Evolutionary conservation across 345 rosid species (phyloP), one percentile per base, ranked within the genome.

Genomic region (Raphanus raphanistrum): DNA sequence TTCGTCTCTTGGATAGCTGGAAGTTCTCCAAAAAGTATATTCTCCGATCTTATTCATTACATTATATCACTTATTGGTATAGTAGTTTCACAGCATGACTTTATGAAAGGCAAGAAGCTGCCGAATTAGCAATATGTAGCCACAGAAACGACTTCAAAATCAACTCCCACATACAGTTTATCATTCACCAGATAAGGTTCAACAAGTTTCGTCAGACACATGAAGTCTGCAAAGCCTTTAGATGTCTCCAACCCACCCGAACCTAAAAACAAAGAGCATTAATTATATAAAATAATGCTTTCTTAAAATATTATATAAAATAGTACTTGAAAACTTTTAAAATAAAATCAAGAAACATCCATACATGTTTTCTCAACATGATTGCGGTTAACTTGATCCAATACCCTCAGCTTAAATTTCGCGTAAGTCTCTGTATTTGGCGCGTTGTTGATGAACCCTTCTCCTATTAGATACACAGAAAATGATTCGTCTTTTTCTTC

Each of bases 161-260:
- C 63, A 27, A 58, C 63, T 58, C 63, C 63, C 32, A 58, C 63
- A 15, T 59, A 72, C 1, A 78, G 17, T 72, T 13, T 32, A 66
- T 72, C 77, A 0, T 72, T 58, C 13, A 72, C 62, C 68, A 72
- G 60, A 59, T 72, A 78, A 72, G 81, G 81, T 45, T 72, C 33
- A 31, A 1, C n/a, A 66, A 78, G 73, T 31, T 45, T 16, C 25
- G 61, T 1, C 11, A 78, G 63, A 43, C 63, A 29, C 81, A 78
- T 78, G 62, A 78, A 78, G 26, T 66, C 36, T 3, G 3, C 43
- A 45, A 72, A 66, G 50, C 69, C 33, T 12, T n/a, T 2, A 32
- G 17, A 3, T 64, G n/a, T n/a, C 28, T 25, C 10, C 28, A 66
- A 11, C 70, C 70, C 38, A 66, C 16, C 16, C 32, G 17, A 61